Base-by-base conservation (phyloP, 2,329 filamentous ascomycete genomes). In the Ophiostoma himal-ulmi region DNA sequence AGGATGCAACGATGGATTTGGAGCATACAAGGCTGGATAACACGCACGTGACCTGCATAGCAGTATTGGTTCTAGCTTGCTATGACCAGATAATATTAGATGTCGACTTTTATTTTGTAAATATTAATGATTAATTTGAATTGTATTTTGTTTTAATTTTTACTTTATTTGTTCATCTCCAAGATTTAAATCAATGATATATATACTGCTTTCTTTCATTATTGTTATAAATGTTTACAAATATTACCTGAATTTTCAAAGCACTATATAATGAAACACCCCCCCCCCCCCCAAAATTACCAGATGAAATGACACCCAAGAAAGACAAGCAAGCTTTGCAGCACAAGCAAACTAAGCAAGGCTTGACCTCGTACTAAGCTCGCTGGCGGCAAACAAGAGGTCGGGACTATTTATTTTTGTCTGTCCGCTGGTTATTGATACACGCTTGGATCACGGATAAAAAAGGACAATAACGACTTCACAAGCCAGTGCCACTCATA, bases 291-390 rank as follows among this genome's bases (percentile, higher is more conserved):
- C 30, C 30, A 30, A 30, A 30, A 30, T 30, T 30, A 22, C 7
- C 1, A 11, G 13, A 57, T 2, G 13, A 13, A 30, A 1, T 57
- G 7, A 30, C 1, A 26, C 26, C 52, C 52, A 57, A 26, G 52
- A 57, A 14, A 13, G n/a, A 57, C 22, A 57, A 57, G 52, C 11
- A 57, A 57, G 52, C 52, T 8, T 57, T 57, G 52, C 17, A 57
- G 52, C 52, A 57, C n/a, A 57, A 57, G 52, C 52, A 57, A 57
- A 26, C 52, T 26, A 57, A 57, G 52, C 52, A 57, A 57, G 52
- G 52, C 52, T 57, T 57, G 52, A 48, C 8, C 11, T 57, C 1
- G 52, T 57, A 17, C 52, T 57, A 57, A 57, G 52, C 52, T n/a
- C 26, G 5, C 52, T n/a, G 22, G 52, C 22, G 52, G 52, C 52